Conservation (phyloP, 768 basidiomycete genomes). For the Podaxis carcinomalis region DNA sequence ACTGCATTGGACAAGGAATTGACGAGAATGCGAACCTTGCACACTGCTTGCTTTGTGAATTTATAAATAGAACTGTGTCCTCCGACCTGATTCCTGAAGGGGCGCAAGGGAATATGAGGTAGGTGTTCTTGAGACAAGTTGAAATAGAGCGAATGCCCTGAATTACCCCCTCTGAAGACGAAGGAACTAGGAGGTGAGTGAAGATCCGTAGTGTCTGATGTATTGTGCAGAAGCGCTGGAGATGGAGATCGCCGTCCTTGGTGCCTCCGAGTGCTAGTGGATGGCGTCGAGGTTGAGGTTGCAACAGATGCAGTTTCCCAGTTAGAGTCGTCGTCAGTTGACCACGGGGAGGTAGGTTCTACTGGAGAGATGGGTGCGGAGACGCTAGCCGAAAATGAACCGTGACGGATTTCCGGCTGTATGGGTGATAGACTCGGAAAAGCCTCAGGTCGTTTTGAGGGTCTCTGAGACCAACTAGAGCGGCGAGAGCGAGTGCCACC, state of each 20-base stretch:
- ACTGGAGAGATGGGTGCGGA: slow-evolving; percentile 28
- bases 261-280: slow-evolving; percentile 26
- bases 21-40: slow-evolving; percentile 69
- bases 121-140: slow-evolving; percentile 54
- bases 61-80: slow-evolving; percentile 97
- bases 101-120: slow-evolving; percentile 88
- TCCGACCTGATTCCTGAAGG: slow-evolving; percentile 97
- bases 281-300: slow-evolving; percentile 58
- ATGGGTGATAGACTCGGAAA: slow-evolving; percentile 20
- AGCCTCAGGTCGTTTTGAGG: not conserved
- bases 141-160: slow-evolving; percentile 15
- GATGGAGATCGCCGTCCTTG: slow-evolving; percentile 17
- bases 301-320: slow-evolving; percentile 71
- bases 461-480: not conserved
- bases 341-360: slow-evolving; percentile 55
- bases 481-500: not conserved
- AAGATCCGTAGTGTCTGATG: not conserved
- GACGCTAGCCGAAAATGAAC: slow-evolving; percentile 2
- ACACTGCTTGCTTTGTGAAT: slow-evolving; percentile 95
- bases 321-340: slow-evolving; percentile 72
- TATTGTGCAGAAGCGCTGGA: slow-evolving; percentile 4
- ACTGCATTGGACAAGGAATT: slow-evolving; percentile 11
- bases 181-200: slow-evolving; percentile 6
- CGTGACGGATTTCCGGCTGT: slow-evolving; percentile 5
- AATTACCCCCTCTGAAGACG: slow-evolving; percentile 2